Base-by-base conservation (phyloP, 495 filamentous ascomycete genomes). In the Parmelia sp. region DNA sequence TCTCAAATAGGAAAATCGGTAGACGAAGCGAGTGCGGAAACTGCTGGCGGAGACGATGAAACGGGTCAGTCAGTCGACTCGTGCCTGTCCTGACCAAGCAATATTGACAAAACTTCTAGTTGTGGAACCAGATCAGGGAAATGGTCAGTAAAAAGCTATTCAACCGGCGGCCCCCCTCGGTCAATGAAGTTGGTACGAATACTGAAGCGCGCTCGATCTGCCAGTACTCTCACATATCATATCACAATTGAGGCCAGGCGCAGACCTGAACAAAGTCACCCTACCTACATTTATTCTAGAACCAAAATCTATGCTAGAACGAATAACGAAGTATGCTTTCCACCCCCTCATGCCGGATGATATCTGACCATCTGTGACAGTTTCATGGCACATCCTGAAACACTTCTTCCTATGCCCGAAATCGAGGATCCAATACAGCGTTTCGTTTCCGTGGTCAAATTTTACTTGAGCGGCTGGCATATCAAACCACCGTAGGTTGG, bases 311-410 rank as follows among this genome's bases (percentile, higher is more conserved):
- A 99, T 99, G 94, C 76, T 99, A 71, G 94, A 99, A 77, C 83
- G 94, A 40, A 99, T 99, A 69, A 99, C 94, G 70, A 99, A 98
- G 92, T 96, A 83, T 61, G 80, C 68, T 6, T 53, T 44, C 57
- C 35, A 58, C 45, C 31, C 35, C 36, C 7, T 57, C 51, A 21
- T 17, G 19, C 23, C 40, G 19, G 23, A 29, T 29, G 40, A 44
- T 29, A 10, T 45, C 57, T 64, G 21, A 58, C 33, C 29, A 27
- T 57, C 4, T 29, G 21, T 17, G 56, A 60, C 72, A 97, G 93
- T 79, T 99, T 99, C 81, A 99, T 99, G 94, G 93, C 94, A 69
- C 95, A 97, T 75, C 95, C 94, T 55, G 94, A 99, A 75, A 94
- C 89, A 66, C 86, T 99, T 33, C 84, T 97, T 3, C 89, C 90